These are phyloP conservation scores for Cytospora leucostoma DNA, from an alignment of 2,329 filamentous ascomycete species.

Conservation along the genomic window DNA sequence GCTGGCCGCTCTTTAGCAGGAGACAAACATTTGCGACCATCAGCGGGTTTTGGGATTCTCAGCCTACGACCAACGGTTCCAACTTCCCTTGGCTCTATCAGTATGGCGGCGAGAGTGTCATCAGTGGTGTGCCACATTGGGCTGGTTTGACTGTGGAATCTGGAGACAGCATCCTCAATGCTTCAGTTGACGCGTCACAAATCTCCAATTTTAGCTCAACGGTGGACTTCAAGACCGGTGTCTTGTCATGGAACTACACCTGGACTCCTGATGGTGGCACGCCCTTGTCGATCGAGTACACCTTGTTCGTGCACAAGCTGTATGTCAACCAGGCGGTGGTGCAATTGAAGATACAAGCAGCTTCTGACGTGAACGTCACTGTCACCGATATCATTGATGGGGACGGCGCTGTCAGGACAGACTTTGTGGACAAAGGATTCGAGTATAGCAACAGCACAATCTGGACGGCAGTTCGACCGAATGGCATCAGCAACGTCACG, in stretches of 20 bases:
- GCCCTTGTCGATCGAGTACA: conserved; percentile 60
- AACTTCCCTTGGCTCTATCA: conserved; percentile 71
- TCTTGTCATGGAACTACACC: conserved; percentile 64
- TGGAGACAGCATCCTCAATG: conserved; percentile 58
- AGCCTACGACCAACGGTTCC: conserved; percentile 57
- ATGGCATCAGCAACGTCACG: conserved; percentile 62
- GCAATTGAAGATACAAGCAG: conserved; percentile 59
- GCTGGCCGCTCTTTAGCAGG: conserved; percentile 67
- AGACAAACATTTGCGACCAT: conserved; percentile 69
- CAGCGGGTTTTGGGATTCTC: conserved; percentile 65
- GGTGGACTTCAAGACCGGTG: conserved; percentile 63
- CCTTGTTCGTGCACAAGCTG: conserved; percentile 66
- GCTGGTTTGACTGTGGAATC: conserved; percentile 46
- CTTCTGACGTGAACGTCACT: conserved; percentile 53
- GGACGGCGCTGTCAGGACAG: conserved; percentile 64
- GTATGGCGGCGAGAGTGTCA: conserved; percentile 62
- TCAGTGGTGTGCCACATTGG: conserved; percentile 71
- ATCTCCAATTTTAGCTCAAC: conserved; percentile 63
- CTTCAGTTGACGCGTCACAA: conserved; percentile 58
- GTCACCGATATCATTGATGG: conserved; percentile 70
- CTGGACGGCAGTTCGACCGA: conserved; percentile 65
- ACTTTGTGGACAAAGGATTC: conserved; percentile 57
- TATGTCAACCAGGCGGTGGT: conserved; percentile 56
- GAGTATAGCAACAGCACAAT: conserved; percentile 52
- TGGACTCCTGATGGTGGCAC: conserved; percentile 60